Base-by-base conservation (phyloP, 768 basidiomycete genomes). In the Russula griseocarnosa region DNA sequence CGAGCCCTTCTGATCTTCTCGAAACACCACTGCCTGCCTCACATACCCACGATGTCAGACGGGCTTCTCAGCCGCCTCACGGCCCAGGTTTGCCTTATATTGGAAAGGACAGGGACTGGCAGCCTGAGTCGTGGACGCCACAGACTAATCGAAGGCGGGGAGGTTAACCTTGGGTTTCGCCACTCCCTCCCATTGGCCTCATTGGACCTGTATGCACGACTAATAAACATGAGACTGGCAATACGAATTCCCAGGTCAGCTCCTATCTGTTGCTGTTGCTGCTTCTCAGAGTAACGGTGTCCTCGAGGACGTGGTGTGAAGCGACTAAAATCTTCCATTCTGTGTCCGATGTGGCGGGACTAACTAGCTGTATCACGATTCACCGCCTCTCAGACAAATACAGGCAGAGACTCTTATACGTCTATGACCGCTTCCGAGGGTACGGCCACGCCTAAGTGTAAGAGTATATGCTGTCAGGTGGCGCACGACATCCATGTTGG, bases 61-160 rank as follows among this genome's bases (percentile, higher is more conserved):
- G 32, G 38, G 28, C 58, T 22, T 26, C 34, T 18, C 51, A 7
- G 11, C 28, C 51, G 36, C 32, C 56, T 9, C 34, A 38, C n/a
- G 9, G 20, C 55, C 20, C 51, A 36, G 56, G 47, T n/a, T 18
- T 66, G 26, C 55, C 63, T 26, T 28, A 14, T 36, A 14, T 50
- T 24, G 52, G 50, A 50, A 44, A 40, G 42, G 66, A 67, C 22
- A 56, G 22, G 55, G 66, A 63, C 32, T 68, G 67, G 67, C 66
- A 67, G 47, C 68, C 68, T 3, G 60, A 67, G 28, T 16, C 62
- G 24, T 69, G 68, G 66, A 54, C 54, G 7, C 66, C 68, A 16
- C 55, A 52, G 24, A n/a, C 53, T 9, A 34, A 32, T 14, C 55
- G 49, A 2, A 56, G 47, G 49, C 52, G 57, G 3, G 26, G 62